Evolutionary conservation across 176 grass and related monocot species (phyloP).

Genomic region (Triticum aestivum): IWGSC_CS_RefSeq_v2.1 NC_057803.1:595578494-595578993

Average conservation of each 20-base stretch:
- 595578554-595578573: slow-evolving; percentile 70
- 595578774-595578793: too few relatives aligned
- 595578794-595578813: neutral
- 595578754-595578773: too few relatives aligned
- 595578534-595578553: slow-evolving; percentile 80
- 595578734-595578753: too few relatives aligned
- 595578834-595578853: neutral
- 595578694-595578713: neutral
- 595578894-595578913: neutral
- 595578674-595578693: neutral
- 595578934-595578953: neutral
- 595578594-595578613: slow-evolving; percentile 53
- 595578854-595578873: neutral
- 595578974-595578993: too few relatives aligned
- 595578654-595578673: too few relatives aligned
- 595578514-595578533: slow-evolving; percentile 75
- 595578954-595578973: too few relatives aligned
- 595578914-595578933: neutral
- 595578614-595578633: neutral
- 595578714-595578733: too few relatives aligned
- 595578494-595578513: slow-evolving; percentile 86
- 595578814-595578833: neutral
- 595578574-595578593: slow-evolving; percentile 81
- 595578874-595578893: slow-evolving; percentile 1
- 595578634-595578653: neutral